Evolutionary conservation across 148 eudicot genomes (phyloP).

Genomic region (Nyssa sinensis): DNA sequence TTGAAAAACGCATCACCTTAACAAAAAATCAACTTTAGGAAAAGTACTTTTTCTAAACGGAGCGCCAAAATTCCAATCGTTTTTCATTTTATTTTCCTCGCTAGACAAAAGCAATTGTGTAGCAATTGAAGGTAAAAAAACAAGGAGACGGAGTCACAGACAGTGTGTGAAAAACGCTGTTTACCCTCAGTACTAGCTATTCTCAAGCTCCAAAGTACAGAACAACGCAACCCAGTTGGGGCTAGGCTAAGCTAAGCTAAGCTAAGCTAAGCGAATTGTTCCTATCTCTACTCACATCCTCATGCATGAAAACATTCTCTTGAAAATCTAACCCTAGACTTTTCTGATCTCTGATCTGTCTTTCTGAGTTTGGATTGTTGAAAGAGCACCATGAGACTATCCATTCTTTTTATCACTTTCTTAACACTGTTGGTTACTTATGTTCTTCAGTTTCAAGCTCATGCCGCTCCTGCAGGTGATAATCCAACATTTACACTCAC

Average conservation of each 20-base stretch:
- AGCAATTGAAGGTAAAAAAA: background rate
- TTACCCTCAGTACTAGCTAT: background rate
- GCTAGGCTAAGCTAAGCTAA: background rate
- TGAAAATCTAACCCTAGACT: constrained; percentile 2
- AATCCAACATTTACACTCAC: background rate
- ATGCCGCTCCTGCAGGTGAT: constrained; percentile 67
- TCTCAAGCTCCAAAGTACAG: background rate
- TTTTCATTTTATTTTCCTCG: no score
- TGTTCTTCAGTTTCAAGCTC: constrained; percentile 42
- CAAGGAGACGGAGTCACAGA: background rate
- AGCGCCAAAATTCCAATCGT: no score
- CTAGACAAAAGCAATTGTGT: background rate
- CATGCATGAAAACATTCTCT: background rate
- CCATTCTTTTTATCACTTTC: constrained; percentile 28
- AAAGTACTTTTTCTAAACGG: no score
- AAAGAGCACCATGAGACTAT: constrained; percentile 36
- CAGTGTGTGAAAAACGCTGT: background rate
- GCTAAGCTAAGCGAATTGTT: background rate
- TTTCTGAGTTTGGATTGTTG: background rate
- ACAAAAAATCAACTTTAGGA: no score
- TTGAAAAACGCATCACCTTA: background rate
- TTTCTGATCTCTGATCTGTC: constrained; percentile 17
- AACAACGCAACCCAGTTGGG: constrained; percentile 6
- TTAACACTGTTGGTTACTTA: constrained; percentile 28
- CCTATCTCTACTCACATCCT: background rate